phyloP scores from a whole-genome alignment of 179 eudicot genomes.

The Amaranthus tricolor region DNA sequence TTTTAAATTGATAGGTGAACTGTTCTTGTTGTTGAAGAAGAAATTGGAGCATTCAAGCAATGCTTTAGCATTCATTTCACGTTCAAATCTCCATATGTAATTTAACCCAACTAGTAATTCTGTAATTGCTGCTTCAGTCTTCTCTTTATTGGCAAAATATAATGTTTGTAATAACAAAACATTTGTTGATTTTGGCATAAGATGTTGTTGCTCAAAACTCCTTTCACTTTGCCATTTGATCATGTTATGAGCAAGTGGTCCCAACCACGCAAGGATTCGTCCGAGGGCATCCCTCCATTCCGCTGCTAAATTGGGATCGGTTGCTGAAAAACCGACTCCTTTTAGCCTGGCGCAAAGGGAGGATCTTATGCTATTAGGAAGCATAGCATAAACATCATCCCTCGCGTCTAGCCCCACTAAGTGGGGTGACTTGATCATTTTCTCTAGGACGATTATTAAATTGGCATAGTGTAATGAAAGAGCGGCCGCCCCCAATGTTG shows the following conservation, averaged over 20 bases:
- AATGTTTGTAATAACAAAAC: slow-evolving; percentile 71
- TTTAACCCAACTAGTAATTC: slow-evolving; percentile 88
- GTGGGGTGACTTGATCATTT: slow-evolving; percentile 85
- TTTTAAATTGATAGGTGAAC: slow-evolving; percentile 5
- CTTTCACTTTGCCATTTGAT: slow-evolving; percentile 92
- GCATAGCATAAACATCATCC: slow-evolving; percentile 82
- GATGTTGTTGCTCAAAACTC: slow-evolving; percentile 79
- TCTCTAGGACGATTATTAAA: slow-evolving; percentile 76
- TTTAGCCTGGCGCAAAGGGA: slow-evolving; percentile 54
- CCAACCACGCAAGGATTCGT: slow-evolving; percentile 71
- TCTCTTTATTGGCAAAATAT: slow-evolving; percentile 63
- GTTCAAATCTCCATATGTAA: slow-evolving; percentile 86
- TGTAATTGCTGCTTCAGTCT: slow-evolving; percentile 86
- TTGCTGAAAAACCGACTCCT: slow-evolving; percentile 77
- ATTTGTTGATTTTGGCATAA: slow-evolving; percentile 49
- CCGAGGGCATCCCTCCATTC: slow-evolving; percentile 88
- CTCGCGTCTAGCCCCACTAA: slow-evolving; percentile 79
- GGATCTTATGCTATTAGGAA: slow-evolving; percentile 64
- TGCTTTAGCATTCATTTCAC: slow-evolving; percentile 94
- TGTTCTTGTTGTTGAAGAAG: slow-evolving; percentile 35
- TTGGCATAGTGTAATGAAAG: slow-evolving; percentile 77
- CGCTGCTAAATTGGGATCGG: slow-evolving; percentile 68
- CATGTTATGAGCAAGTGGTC: slow-evolving; percentile 88
- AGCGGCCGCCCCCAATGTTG: slow-evolving; percentile 71
- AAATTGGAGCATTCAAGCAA: slow-evolving; percentile 54